phyloP scores from a whole-genome alignment of 371 early-diverging fungal species.

The Haplosporangium sp. region DNA sequence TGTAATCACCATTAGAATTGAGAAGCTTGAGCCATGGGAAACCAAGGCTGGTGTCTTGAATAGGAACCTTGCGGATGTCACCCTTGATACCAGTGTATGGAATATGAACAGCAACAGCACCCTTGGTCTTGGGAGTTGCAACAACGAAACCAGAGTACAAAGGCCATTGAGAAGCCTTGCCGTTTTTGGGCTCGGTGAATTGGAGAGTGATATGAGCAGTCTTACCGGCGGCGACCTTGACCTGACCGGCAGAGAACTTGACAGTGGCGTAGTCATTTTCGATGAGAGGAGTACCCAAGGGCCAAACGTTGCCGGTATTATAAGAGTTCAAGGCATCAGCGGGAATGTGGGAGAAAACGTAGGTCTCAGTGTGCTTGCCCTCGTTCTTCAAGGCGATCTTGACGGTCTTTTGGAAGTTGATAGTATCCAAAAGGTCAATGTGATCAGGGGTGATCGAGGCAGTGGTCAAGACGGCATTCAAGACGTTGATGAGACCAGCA shows the following conservation, averaged over 20 bases:
- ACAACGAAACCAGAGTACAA: slow-evolving; percentile 40
- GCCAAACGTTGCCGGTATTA: slow-evolving; percentile 26
- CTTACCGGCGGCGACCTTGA: slow-evolving; percentile 58
- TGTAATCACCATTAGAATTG: background rate
- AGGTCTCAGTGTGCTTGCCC: slow-evolving; percentile 62
- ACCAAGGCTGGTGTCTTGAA: slow-evolving; percentile 45
- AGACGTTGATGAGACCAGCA: slow-evolving; percentile 76
- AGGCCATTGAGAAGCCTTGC: slow-evolving; percentile 10
- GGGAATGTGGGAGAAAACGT: slow-evolving; percentile 59
- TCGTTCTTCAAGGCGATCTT: slow-evolving; percentile 67
- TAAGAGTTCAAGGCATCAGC: slow-evolving; percentile 61
- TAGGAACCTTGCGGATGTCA: slow-evolving; percentile 58
- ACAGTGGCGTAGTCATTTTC: slow-evolving; percentile 54
- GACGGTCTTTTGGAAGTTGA: slow-evolving; percentile 57
- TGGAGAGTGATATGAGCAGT: slow-evolving; percentile 46
- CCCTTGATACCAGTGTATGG: slow-evolving; percentile 66
- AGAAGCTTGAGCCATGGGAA: slow-evolving; percentile 7
- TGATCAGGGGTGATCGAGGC: slow-evolving; percentile 69
- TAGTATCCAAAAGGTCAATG: slow-evolving; percentile 65
- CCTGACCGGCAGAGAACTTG: slow-evolving; percentile 26
- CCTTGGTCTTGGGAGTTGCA: slow-evolving; percentile 27
- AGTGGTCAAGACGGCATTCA: slow-evolving; percentile 64
- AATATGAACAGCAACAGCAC: slow-evolving; percentile 42
- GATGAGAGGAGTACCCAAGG: slow-evolving; percentile 22
- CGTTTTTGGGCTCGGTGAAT: slow-evolving; percentile 55